Evolutionary conservation across 2,329 filamentous ascomycete genomes (phyloP), one percentile per base, ranked within the genome.

Genomic region (Cladosporium colombiae): DNA sequence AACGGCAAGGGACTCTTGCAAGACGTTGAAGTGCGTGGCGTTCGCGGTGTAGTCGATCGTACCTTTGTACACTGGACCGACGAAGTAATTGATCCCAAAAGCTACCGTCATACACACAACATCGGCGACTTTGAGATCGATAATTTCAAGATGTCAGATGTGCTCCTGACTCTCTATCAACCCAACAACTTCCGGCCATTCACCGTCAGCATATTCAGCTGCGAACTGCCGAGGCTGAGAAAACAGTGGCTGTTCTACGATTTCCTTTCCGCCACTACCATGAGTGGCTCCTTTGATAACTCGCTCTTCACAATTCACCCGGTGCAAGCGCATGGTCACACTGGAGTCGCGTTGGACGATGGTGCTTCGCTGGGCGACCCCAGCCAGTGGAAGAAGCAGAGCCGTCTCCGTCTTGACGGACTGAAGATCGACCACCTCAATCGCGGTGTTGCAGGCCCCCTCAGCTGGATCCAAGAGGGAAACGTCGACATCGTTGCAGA

Each of bases 211-310:
- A 96, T 99, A 68, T 99, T 92, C 81, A 95, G 92, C 7, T 97
- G 94, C 77, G 94, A 98, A 74, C 85, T 99, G 46, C 94, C 95
- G 1, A 91, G 95, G 73, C 81, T 99, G 56, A 88, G 95, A 62
- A 98, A 97, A 75, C 94, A 96, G 74, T 99, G 93, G 91, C 84
- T 99, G 0, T 97, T 98, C 77, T 99, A 99, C 81, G 95, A 99
- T 77, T 96, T 99, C 71, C 81, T 99, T 31, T 95, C 91, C 0
- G 95, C 95, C 21, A 97, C 92, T 74, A 94, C 95, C 78, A 96
- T 98, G 87, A 97, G 92, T 14, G 95, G 95, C 1, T 95, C 93
- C 0, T 97, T 91, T 72, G 95, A 99, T 74, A 92, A 95, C 64
- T 98, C 95, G 0, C 84, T 99, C 2, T 99, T 99, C 77, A 98